These are phyloP conservation scores for Tuber calosporum DNA, from an alignment of 495 filamentous ascomycete species.

Conservation along the genomic window DNA sequence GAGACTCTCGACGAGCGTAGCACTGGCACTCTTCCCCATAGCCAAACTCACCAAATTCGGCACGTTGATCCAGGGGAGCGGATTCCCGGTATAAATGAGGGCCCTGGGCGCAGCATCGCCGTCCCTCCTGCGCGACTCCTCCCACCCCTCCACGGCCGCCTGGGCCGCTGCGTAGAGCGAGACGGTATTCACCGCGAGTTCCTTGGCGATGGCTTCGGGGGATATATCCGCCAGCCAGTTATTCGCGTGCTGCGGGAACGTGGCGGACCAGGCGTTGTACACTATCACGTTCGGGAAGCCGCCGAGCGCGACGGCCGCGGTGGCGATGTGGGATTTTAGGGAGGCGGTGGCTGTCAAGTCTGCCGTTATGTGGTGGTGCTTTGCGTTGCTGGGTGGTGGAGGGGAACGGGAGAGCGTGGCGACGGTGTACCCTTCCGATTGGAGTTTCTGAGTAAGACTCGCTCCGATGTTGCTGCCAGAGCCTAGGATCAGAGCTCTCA, in stretches of 20 bases:
- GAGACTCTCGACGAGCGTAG: conserved; percentile 13
- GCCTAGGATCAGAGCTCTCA: conserved; percentile 18
- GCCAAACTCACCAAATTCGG: conserved; percentile 4
- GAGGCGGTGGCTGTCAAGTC: conserved; percentile 7
- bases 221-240: neutral
- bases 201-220: neutral
- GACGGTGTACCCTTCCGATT: conserved; percentile 16
- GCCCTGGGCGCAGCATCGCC: conserved; percentile 1
- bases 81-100: conserved; percentile 14
- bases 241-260: neutral
- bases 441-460: conserved; percentile 16
- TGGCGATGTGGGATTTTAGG: neutral
- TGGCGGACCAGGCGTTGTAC: conserved; percentile 6
- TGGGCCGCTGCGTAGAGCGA: conserved; percentile 14
- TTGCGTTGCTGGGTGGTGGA: neutral
- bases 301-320: neutral
- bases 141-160: conserved; percentile 14
- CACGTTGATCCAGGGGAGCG: conserved; percentile 11
- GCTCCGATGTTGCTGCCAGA: conserved; percentile 16
- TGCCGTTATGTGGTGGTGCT: conserved; percentile 8
- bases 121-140: neutral
- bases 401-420: conserved; percentile 13
- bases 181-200: conserved; percentile 12
- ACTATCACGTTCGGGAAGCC: conserved; percentile 14
- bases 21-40: conserved; percentile 11